These are phyloP conservation scores for Fusarium coicis DNA, from an alignment of 2,329 filamentous ascomycete genomes.

Conservation along the genomic window DNA sequence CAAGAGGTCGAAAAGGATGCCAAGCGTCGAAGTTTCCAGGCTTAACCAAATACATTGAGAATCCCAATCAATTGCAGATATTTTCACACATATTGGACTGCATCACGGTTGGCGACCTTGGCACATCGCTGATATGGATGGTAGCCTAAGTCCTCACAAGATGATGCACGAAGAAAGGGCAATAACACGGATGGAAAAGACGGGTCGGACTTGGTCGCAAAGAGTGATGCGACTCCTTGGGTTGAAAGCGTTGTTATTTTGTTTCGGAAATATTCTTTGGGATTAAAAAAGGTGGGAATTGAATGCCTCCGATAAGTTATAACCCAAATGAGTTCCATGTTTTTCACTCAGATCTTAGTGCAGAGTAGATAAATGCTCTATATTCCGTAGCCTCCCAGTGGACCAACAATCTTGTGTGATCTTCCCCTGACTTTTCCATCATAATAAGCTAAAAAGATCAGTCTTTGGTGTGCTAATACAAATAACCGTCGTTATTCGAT, in stretches of 20 bases:
- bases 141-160: not conserved
- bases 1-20: slow-evolving; percentile 65
- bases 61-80: not conserved
- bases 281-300: not conserved
- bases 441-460: slow-evolving; percentile 26
- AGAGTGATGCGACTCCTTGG: slow-evolving; percentile 1
- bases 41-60: not conserved
- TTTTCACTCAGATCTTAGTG: not conserved
- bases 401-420: not conserved
- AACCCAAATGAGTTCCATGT: slow-evolving; percentile 1
- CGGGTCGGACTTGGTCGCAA: not conserved
- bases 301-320: not conserved
- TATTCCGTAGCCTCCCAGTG: slow-evolving; percentile 21
- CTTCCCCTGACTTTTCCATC: not conserved
- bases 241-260: slow-evolving; percentile 26
- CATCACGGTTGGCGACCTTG: not conserved
- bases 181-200: not conserved
- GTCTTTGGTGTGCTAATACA: slow-evolving; percentile 13
- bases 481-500: not conserved
- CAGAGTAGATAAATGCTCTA: slow-evolving; percentile 12
- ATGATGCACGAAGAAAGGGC: not conserved
- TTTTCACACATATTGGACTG: not conserved
- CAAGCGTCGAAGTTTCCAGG: slow-evolving; percentile 48
- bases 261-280: slow-evolving; percentile 4
- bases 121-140: not conserved